phyloP scores from a whole-genome alignment of 345 rosid species.

The Acer yangbiense region DNA sequence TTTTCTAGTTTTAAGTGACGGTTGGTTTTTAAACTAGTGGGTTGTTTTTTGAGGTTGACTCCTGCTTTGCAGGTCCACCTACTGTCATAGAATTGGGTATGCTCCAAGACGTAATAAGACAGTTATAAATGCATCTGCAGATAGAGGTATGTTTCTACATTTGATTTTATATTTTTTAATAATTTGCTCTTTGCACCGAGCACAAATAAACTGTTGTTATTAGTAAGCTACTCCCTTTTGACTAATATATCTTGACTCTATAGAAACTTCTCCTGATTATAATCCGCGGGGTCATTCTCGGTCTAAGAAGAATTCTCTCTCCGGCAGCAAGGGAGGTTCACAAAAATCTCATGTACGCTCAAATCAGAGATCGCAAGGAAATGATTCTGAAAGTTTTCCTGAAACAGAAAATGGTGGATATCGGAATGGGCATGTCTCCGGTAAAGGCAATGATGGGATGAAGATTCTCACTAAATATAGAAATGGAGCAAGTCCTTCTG shows the following conservation, averaged over 20 bases:
- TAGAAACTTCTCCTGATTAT: slow-evolving; percentile 54
- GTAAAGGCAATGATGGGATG: slow-evolving; percentile 34
- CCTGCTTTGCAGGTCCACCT: slow-evolving; percentile 43
- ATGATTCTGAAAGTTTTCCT: slow-evolving; percentile 9
- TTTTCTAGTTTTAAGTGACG: slow-evolving; percentile 11
- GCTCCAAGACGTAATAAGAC: slow-evolving; percentile 57
- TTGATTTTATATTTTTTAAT: neutral
- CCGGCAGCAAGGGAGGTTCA: slow-evolving; percentile 37
- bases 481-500: slow-evolving; percentile 30
- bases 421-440: slow-evolving; percentile 14
- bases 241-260: slow-evolving; percentile 19
- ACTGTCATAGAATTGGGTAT: slow-evolving; percentile 87
- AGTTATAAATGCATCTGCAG: slow-evolving; percentile 28
- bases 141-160: slow-evolving; percentile 40
- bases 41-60: slow-evolving; percentile 1
- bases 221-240: slow-evolving; percentile 14
- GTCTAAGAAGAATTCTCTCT: slow-evolving; percentile 26
- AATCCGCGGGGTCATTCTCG: slow-evolving; percentile 26
- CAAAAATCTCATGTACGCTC: slow-evolving; percentile 37
- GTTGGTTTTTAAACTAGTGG: neutral
- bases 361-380: slow-evolving; percentile 30
- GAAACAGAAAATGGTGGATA: slow-evolving; percentile 22
- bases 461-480: slow-evolving; percentile 27
- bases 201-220: neutral
- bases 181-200: slow-evolving; percentile 13